Conservation (phyloP, 1,139 yeast genomes). For the Meyerozyma athensensis region DNA sequence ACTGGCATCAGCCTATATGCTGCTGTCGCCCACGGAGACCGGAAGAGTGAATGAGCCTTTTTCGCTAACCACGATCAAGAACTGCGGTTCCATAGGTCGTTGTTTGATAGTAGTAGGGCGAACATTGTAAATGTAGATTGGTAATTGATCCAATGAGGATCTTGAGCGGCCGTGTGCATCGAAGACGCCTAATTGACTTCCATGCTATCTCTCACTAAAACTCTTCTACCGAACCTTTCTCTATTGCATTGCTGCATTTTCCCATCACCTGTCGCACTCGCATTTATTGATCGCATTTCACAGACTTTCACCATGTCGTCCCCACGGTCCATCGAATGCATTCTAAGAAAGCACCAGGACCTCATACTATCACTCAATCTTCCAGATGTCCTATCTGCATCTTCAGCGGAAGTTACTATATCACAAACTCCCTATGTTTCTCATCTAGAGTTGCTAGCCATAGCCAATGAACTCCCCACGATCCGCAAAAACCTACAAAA, state of each 20-base stretch:
- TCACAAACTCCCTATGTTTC: background rate
- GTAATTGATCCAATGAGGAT: too few species aligned
- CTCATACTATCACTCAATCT: background rate
- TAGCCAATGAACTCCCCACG: background rate
- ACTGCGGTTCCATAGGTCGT: constrained; percentile 12
- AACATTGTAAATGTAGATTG: constrained; percentile 7
- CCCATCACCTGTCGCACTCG: too few species aligned
- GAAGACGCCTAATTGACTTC: too few species aligned
- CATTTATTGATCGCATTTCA: too few species aligned
- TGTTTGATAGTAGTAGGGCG: constrained; percentile 19
- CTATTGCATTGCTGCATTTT: too few species aligned
- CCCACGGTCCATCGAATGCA: background rate
- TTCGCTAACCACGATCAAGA: constrained; percentile 17
- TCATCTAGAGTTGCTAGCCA: background rate
- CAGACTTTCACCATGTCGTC: background rate
- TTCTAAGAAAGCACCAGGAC: background rate
- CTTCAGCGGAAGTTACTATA: background rate
- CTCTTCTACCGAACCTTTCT: too few species aligned
- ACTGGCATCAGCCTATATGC: too few species aligned
- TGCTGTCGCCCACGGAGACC: constrained; percentile 2
- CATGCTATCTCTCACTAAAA: too few species aligned
- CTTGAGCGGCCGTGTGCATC: too few species aligned
- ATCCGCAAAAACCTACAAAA: constrained; percentile 2
- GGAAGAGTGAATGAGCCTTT: constrained; percentile 9
- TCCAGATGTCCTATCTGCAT: background rate